Percentiles rank a stretch among this genome's conserved stretches.
These are phyloP conservation scores for Neurospora terricola DNA, from an alignment of 495 filamentous ascomycete species.

Conservation along the genomic window DNA sequence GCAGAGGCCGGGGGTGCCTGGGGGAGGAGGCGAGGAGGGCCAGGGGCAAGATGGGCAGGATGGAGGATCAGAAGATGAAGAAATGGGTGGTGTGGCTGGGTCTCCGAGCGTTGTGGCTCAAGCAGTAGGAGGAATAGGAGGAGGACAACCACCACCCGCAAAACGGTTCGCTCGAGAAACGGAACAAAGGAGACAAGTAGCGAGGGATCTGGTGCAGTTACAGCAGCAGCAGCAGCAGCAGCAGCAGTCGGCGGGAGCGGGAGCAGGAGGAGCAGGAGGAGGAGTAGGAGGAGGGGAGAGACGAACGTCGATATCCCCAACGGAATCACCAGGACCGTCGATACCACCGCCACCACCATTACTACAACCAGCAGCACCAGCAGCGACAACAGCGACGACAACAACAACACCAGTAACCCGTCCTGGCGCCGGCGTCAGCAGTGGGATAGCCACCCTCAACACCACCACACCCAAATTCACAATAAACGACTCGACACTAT, in stretches of 20 bases:
- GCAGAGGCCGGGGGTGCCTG: background rate
- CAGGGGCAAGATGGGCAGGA: background rate
- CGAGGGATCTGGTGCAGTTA: background rate
- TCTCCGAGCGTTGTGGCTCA: background rate
- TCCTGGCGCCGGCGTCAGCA: background rate
- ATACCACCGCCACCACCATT: background rate
- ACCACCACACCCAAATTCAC: background rate
- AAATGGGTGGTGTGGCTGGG: background rate
- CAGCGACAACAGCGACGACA: background rate
- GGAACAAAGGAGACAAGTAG: background rate
- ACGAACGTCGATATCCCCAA: background rate
- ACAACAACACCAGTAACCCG: background rate
- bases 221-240: background rate
- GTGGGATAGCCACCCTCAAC: background rate
- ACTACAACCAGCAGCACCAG: background rate
- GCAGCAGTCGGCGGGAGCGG: background rate
- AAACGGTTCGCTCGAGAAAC: background rate
- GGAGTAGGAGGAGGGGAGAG: background rate
- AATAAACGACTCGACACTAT: slow-evolving; percentile 11
- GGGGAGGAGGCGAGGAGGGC: background rate
- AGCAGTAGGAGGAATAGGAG: background rate
- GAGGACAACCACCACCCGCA: background rate
- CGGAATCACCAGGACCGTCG: background rate
- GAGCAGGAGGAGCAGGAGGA: background rate
- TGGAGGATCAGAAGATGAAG: slow-evolving; percentile 4